A percentile compares a stretch with the other conserved stretches of the same genome.
phyloP scores from a whole-genome alignment of 768 basidiomycete species.

The Infundibulicybe gibba region DNA sequence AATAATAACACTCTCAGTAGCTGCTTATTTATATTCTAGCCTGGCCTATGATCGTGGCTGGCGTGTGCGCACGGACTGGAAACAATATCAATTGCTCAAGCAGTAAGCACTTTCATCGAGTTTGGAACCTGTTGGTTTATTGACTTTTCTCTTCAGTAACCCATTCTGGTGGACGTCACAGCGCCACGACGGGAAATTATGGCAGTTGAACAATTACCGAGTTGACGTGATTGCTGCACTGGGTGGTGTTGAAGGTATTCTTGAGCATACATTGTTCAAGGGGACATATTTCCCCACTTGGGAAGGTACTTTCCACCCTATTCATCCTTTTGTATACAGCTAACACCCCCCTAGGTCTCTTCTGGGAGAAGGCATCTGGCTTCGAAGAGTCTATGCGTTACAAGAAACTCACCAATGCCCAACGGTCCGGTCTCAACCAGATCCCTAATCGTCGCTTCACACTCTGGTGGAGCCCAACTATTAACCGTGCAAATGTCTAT shows the following conservation, averaged over 20 bases:
- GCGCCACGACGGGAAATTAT: constrained; percentile 92
- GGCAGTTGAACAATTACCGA: constrained; percentile 98
- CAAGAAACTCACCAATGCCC: constrained; percentile 97
- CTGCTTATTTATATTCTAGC: constrained; percentile 28
- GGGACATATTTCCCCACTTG: constrained; percentile 97
- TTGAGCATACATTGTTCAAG: constrained; percentile 97
- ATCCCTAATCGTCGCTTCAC: constrained; percentile 99
- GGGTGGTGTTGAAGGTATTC: constrained; percentile 93
- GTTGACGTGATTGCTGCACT: constrained; percentile 98
- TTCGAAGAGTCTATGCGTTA: constrained; percentile 97
- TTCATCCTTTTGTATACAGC: background rate
- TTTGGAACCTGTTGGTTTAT: constrained; percentile 1
- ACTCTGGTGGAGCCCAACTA: constrained; percentile 98
- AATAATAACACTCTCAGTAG: background rate
- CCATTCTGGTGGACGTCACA: constrained; percentile 99
- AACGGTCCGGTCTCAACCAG: constrained; percentile 95
- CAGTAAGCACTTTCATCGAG: constrained; percentile 50
- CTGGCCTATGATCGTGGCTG: constrained; percentile 98
- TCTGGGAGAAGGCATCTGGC: constrained; percentile 98
- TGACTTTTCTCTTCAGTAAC: constrained; percentile 46
- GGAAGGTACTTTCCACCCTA: constrained; percentile 57
- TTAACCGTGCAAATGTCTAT: constrained; percentile 98
- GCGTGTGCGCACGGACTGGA: constrained; percentile 98
- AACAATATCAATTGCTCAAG: constrained; percentile 92
- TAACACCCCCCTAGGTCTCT: constrained; percentile 50